Percentiles rank a stretch among this genome's conserved stretches.
phyloP scores from a whole-genome alignment of 768 basidiomycete species.

The Krasilnikovozyma curviuscula region DNA sequence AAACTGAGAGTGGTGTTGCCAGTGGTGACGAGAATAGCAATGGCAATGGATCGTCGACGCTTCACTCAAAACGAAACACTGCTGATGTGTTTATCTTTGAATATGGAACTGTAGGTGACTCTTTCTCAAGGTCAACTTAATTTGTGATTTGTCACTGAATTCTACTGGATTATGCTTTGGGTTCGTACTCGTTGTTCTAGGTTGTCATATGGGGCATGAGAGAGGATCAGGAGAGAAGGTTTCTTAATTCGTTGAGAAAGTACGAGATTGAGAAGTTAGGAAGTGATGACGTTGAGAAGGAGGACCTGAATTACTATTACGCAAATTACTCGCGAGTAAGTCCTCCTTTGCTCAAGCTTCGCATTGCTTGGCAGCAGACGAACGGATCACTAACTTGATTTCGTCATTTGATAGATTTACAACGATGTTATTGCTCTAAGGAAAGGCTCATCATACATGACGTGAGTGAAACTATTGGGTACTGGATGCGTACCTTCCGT shows the following conservation, averaged over 20 bases:
- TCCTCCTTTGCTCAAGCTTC: conserved; percentile 8
- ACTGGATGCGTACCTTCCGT: conserved; percentile 2
- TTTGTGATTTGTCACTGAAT: no score
- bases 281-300: conserved; percentile 76
- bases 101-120: conserved; percentile 44
- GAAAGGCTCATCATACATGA: conserved; percentile 88
- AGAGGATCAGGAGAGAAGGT: conserved; percentile 72
- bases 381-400: background rate
- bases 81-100: conserved; percentile 85
- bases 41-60: no score
- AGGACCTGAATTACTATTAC: conserved; percentile 91
- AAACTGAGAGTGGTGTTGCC: no score
- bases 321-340: conserved; percentile 85
- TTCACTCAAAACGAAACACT: conserved; percentile 39
- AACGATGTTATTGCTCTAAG: conserved; percentile 89
- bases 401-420: conserved; percentile 34
- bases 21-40: no score
- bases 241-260: conserved; percentile 71
- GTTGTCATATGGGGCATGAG: conserved; percentile 98
- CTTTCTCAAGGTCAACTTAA: background rate
- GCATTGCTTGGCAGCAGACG: background rate
- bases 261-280: conserved; percentile 80
- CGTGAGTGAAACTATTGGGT: conserved; percentile 33
- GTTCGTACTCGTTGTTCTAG: no score
- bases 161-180: background rate